A percentile compares a stretch with the other conserved stretches of the same genome.
Evolutionary conservation across 1,284 basidiomycete genomes (phyloP).

Genomic region (Rhodotorula mucilaginosa): DNA sequence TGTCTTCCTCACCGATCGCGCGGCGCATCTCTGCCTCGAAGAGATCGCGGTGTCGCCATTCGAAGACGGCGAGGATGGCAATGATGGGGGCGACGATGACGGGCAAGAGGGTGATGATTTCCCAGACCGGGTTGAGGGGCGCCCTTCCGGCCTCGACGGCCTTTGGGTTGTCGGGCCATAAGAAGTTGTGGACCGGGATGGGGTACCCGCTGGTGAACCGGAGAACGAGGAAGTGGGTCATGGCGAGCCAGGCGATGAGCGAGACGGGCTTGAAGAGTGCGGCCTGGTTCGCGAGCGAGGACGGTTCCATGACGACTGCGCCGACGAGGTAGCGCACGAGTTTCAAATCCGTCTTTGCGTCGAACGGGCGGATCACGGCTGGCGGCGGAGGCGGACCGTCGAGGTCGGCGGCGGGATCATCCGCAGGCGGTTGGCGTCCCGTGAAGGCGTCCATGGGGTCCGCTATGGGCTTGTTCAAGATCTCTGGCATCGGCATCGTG

Average conservation of each 20-base stretch:
- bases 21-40: constrained; percentile 38
- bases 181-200: constrained; percentile 15
- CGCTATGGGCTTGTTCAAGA: constrained; percentile 2
- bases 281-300: constrained; percentile 30
- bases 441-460: constrained; percentile 1
- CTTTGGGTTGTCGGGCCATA: constrained; percentile 12
- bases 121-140: constrained; percentile 11
- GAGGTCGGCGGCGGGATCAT: not conserved
- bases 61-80: constrained; percentile 35
- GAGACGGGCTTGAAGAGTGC: constrained; percentile 27
- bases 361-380: constrained; percentile 30
- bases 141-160: constrained; percentile 1
- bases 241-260: constrained; percentile 17
- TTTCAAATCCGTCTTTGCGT: constrained; percentile 24
- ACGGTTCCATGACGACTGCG: constrained; percentile 34
- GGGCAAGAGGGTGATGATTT: constrained; percentile 27
- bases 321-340: constrained; percentile 36
- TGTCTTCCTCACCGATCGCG: constrained; percentile 37
- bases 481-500: constrained; percentile 1
- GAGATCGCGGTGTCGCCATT: constrained; percentile 29
- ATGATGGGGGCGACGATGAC: constrained; percentile 33
- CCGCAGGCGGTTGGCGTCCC: not conserved
- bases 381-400: constrained; percentile 15
- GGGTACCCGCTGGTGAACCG: constrained; percentile 28
- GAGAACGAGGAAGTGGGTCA: constrained; percentile 23